Conservation (phyloP, 179 eudicot genomes). For the Spinacia oleracea region DNA sequence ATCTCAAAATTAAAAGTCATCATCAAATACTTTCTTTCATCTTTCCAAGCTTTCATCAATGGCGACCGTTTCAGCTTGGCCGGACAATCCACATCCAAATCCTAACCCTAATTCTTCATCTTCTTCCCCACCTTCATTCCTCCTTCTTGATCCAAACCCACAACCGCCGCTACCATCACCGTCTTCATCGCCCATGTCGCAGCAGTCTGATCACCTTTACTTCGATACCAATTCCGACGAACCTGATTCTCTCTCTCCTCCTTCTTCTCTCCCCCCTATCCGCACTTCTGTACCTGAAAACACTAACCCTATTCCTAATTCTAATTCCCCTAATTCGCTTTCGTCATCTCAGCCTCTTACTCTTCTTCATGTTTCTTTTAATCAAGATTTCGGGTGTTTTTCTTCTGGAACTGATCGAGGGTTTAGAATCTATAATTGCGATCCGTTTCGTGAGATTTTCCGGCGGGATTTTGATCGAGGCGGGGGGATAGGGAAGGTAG, state of each 20-base stretch:
- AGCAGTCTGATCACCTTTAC: slow-evolving; percentile 30
- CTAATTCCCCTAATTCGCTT: slow-evolving; percentile 23
- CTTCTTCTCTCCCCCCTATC: slow-evolving; percentile 24
- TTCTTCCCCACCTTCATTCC: slow-evolving; percentile 7
- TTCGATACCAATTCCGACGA: slow-evolving; percentile 26
- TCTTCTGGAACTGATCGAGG: slow-evolving; percentile 66
- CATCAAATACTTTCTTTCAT: background rate
- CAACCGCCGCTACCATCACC: background rate
- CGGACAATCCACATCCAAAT: slow-evolving; percentile 38
- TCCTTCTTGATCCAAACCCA: background rate
- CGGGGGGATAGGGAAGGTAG: slow-evolving; percentile 40
- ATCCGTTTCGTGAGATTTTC: slow-evolving; percentile 70
- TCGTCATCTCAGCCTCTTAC: slow-evolving; percentile 17
- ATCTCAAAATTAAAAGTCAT: background rate
- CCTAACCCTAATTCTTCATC: slow-evolving; percentile 36
- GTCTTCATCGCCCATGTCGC: slow-evolving; percentile 26
- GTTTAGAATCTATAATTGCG: slow-evolving; percentile 63
- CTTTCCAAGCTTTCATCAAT: slow-evolving; percentile 9
- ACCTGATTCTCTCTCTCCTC: slow-evolving; percentile 11
- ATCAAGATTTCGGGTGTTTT: slow-evolving; percentile 69
- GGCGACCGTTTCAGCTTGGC: slow-evolving; percentile 45
- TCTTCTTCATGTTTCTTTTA: slow-evolving; percentile 58
- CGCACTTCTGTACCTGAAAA: slow-evolving; percentile 22
- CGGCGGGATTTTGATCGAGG: slow-evolving; percentile 62
- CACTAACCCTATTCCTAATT: slow-evolving; percentile 30